These are phyloP conservation scores for Pichia phayaonensis DNA, from an alignment of 805 yeast genomes.

Conservation along the genomic window DNA sequence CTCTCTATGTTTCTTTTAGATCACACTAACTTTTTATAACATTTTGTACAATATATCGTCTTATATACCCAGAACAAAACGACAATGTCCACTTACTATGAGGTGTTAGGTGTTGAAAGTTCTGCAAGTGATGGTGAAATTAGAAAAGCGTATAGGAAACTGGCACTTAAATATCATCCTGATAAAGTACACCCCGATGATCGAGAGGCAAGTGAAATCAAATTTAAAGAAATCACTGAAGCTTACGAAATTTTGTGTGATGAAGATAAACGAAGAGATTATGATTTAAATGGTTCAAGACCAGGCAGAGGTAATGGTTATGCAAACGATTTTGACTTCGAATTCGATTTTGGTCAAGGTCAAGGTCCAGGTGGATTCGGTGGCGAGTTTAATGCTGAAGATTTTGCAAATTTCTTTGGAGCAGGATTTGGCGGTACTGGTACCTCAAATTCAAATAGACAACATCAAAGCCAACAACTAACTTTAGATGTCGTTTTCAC, in stretches of 20 bases:
- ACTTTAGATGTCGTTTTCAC: constrained; percentile 41
- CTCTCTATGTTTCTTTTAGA: not conserved
- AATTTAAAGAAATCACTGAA: constrained; percentile 74
- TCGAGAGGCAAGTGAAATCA: constrained; percentile 63
- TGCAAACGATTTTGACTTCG: constrained; percentile 22
- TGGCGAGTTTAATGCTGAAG: constrained; percentile 50
- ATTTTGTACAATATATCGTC: not conserved
- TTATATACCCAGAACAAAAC: not conserved
- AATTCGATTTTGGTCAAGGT: constrained; percentile 14
- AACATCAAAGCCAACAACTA: not conserved
- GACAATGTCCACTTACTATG: constrained; percentile 10
- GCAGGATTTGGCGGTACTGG: constrained; percentile 30
- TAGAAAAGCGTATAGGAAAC: constrained; percentile 73
- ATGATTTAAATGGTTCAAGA: constrained; percentile 35
- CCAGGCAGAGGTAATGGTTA: constrained; percentile 10
- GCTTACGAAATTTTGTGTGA: constrained; percentile 83
- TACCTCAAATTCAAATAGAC: constrained; percentile 3
- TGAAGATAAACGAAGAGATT: constrained; percentile 49
- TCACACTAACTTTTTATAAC: not conserved
- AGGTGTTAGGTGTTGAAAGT: constrained; percentile 14
- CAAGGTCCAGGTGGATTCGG: constrained; percentile 17
- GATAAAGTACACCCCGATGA: constrained; percentile 54
- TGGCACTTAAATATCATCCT: constrained; percentile 82
- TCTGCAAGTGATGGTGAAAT: constrained; percentile 58
- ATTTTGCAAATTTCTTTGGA: constrained; percentile 66